These are phyloP conservation scores for Backusella tuberculispora DNA, from an alignment of 192 early-diverging fungal genomes.

Conservation along the genomic window DNA sequence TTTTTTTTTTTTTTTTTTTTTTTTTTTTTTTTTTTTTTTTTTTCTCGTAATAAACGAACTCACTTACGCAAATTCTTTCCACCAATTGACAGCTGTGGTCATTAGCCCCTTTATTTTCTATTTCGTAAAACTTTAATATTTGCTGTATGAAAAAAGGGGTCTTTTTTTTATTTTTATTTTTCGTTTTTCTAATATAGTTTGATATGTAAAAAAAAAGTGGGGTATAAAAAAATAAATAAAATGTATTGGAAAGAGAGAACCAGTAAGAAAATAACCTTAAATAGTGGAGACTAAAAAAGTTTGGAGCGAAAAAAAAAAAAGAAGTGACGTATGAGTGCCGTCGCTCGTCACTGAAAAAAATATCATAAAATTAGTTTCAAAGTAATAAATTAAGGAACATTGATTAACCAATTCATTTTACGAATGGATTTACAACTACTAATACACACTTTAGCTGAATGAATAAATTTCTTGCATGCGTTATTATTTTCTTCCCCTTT, in stretches of 20 bases:
- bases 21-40: neutral
- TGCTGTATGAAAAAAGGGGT: neutral
- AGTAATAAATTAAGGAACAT: no score
- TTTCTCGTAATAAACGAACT: neutral
- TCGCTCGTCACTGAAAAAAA: no score
- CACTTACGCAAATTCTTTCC: constrained; percentile 28
- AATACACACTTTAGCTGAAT: no score
- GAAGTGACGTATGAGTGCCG: no score
- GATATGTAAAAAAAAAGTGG: neutral
- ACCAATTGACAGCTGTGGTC: constrained; percentile 22
- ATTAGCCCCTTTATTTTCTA: neutral
- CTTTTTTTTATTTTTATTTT: neutral
- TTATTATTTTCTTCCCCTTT: no score
- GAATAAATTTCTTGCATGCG: no score
- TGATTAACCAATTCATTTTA: no score
- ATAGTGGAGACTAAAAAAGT: no score
- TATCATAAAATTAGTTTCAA: no score
- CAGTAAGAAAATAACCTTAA: no score
- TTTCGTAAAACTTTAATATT: neutral
- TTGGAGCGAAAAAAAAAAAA: no score
- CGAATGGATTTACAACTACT: no score
- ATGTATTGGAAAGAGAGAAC: neutral
- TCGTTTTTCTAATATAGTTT: neutral
- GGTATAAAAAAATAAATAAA: constrained; percentile 6
- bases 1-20: neutral